Evolutionary conservation across 305 asterid species (phyloP).

Genomic region (Andrographis paniculata): DNA sequence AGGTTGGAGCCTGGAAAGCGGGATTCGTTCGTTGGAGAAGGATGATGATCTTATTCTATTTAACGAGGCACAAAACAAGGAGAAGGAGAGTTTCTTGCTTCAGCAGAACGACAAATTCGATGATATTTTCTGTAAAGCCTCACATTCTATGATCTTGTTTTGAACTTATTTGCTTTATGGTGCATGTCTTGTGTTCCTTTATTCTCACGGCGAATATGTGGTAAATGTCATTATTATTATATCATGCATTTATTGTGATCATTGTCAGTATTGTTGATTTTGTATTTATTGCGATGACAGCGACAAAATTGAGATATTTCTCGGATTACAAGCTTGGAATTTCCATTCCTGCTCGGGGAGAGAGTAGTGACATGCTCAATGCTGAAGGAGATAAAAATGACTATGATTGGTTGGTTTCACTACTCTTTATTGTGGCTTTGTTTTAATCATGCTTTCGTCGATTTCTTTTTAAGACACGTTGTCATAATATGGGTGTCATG

Average conservation of each 20-base stretch:
- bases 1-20: constrained; percentile 85
- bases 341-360: constrained; percentile 77
- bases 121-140: constrained; percentile 65
- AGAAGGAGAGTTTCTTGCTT: constrained; percentile 80
- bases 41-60: constrained; percentile 91
- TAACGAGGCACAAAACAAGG: constrained; percentile 85
- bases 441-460: constrained; percentile 7
- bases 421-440: constrained; percentile 15
- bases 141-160: constrained; percentile 15
- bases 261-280: constrained; percentile 18
- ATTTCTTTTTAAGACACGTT: not conserved
- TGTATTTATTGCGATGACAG: constrained; percentile 42
- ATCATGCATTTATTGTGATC: too few relatives aligned
- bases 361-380: constrained; percentile 81
- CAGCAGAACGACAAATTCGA: constrained; percentile 76
- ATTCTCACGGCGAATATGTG: too few relatives aligned
- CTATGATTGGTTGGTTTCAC: constrained; percentile 80
- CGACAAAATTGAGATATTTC: constrained; percentile 48
- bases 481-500: not conserved
- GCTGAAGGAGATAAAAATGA: constrained; percentile 90
- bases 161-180: constrained; percentile 13
- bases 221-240: too few relatives aligned
- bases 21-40: constrained; percentile 44
- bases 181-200: too few relatives aligned
- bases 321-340: constrained; percentile 67